These are phyloP conservation scores for Ustilago curta DNA, from an alignment of 1,284 basidiomycete species.

Conservation along the genomic window DNA sequence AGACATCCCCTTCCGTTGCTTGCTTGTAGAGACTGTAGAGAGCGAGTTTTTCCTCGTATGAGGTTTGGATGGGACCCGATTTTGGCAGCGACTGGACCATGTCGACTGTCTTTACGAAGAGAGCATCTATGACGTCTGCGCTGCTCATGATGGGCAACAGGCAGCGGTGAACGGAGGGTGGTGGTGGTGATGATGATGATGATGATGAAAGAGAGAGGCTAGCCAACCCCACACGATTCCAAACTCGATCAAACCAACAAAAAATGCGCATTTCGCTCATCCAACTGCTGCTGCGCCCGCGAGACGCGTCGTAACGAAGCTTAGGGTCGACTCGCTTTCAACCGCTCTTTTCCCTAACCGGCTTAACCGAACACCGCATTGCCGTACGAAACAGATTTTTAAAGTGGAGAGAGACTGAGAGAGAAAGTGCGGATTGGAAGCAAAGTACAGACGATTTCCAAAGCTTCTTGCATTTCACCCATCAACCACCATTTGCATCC, in stretches of 20 bases:
- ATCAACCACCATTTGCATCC: conserved; percentile 1
- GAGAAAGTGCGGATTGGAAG: background rate
- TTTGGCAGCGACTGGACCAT: conserved; percentile 91
- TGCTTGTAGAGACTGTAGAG: conserved; percentile 77
- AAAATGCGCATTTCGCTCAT: background rate
- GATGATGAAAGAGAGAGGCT: conserved; percentile 3
- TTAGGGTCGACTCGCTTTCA: conserved; percentile 14
- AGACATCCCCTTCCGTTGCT: conserved; percentile 88
- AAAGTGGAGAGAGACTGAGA: conserved; percentile 2
- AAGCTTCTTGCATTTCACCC: conserved; percentile 6
- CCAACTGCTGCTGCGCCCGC: background rate
- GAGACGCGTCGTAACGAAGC: conserved; percentile 16
- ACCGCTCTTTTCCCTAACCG: conserved; percentile 23
- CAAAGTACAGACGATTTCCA: background rate
- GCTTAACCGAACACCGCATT: conserved; percentile 15
- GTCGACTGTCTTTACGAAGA: conserved; percentile 93
- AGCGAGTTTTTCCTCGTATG: conserved; percentile 93
- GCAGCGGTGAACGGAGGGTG: background rate
- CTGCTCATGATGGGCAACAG: conserved; percentile 58
- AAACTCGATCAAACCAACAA: background rate
- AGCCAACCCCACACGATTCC: conserved; percentile 34
- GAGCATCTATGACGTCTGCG: conserved; percentile 70
- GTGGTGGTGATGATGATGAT: background rate
- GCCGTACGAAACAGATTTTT: conserved; percentile 20
- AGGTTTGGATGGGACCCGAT: conserved; percentile 93